Evolutionary conservation across 2,329 filamentous ascomycete genomes (phyloP).

Genomic region (Ceratocystis eucalypticola): DNA sequence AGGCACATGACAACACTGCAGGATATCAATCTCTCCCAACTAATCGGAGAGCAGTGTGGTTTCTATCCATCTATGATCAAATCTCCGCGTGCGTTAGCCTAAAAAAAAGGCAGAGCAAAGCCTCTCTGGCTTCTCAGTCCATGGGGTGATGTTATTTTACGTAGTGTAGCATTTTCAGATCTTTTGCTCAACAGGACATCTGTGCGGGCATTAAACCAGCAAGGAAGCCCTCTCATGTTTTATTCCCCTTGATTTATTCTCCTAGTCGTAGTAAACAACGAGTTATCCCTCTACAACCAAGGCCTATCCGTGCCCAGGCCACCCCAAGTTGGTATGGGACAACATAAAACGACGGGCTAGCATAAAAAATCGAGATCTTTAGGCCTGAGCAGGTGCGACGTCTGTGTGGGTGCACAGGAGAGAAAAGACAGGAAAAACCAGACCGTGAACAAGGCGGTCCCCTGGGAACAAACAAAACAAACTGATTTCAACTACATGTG

Average conservation of each 20-base stretch:
- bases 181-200: background rate
- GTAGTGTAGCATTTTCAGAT: constrained; percentile 3
- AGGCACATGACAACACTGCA: too few relatives aligned
- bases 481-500: background rate
- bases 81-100: background rate
- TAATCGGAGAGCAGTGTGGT: too few relatives aligned
- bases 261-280: too few relatives aligned
- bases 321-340: background rate
- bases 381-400: background rate
- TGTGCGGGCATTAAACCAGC: constrained; percentile 1
- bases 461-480: background rate
- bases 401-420: background rate
- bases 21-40: too few relatives aligned
- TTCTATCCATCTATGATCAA: background rate
- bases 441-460: background rate
- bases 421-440: background rate
- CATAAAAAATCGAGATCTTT: constrained; percentile 6
- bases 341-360: background rate
- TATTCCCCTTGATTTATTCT: background rate
- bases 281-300: too few relatives aligned
- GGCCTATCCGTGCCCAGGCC: background rate
- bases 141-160: background rate
- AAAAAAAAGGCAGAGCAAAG: background rate
- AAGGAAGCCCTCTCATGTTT: background rate
- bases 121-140: background rate